phyloP scores from a whole-genome alignment of 345 rosid species.

The Lumnitzera littorea region DNA sequence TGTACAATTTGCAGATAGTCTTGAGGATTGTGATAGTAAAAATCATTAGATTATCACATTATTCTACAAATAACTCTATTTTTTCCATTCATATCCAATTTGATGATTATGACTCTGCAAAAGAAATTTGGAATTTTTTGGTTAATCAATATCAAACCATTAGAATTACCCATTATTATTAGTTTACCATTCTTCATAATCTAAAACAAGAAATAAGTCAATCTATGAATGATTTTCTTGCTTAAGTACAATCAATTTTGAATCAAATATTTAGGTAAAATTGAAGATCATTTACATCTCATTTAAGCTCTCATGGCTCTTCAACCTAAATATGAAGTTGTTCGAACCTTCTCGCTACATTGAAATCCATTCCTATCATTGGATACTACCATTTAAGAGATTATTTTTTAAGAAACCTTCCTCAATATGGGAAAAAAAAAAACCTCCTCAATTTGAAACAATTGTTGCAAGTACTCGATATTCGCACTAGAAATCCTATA shows the following conservation, averaged over 20 bases:
- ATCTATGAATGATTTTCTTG: slow-evolving; percentile 10
- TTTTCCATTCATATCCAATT: slow-evolving; percentile 1
- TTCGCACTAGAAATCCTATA: too few species aligned
- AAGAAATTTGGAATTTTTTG: slow-evolving; percentile 6
- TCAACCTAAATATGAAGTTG: too few species aligned
- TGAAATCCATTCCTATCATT: too few species aligned
- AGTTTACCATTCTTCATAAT: not conserved
- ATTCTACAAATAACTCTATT: not conserved
- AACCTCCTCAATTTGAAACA: too few species aligned
- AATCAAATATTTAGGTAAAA: not conserved
- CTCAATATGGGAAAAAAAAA: too few species aligned
- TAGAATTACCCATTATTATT: slow-evolving; percentile 3
- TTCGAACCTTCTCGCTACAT: too few species aligned
- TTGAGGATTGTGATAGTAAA: not conserved
- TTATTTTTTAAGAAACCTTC: too few species aligned
- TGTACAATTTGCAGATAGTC: not conserved
- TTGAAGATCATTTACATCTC: slow-evolving; percentile 2
- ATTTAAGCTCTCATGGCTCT: slow-evolving; percentile 18
- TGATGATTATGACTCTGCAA: not conserved
- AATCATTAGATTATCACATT: slow-evolving; percentile 2
- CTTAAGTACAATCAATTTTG: not conserved
- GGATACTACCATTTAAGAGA: too few species aligned
- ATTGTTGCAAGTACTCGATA: too few species aligned
- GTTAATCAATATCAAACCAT: not conserved
- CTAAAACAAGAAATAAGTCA: not conserved